Base-by-base conservation (phyloP, 2,329 filamentous ascomycete species). In the Myrmaecium sp. region DNA sequence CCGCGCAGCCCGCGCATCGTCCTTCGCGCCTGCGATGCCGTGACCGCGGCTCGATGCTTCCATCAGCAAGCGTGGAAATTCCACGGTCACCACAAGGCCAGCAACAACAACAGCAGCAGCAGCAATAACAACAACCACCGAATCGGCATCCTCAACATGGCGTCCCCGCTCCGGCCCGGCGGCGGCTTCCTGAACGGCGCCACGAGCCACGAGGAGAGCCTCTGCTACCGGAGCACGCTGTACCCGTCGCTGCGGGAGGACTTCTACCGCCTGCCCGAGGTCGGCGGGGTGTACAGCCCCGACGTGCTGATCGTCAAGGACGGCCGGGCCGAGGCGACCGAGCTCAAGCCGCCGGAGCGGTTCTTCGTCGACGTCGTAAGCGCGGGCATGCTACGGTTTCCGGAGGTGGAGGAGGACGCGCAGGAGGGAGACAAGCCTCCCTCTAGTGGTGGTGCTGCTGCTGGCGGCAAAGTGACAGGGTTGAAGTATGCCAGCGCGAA, bases 71-170 rank as follows among this genome's bases (percentile, higher is more conserved):
- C 32, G 22, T 36, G 31, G 21, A 21, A 28, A 17, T 25, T 20
- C 18, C 17, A 17, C 26, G 26, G 22, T 21, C 17, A 21, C 11
- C 14, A 13, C 11, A 24, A 25, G 13, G 21, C 26, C n/a, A n/a
- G n/a, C n/a, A n/a, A 17, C 25, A 30, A 25, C 3, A 16, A 8
- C 13, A 10, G 13, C 23, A n/a, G 19, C 13, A 14, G 7, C 6
- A 6, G 12, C 17, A 33, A 37, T 19, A 42, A 46, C 18, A 24
- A 43, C 7, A 36, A 30, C 9, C 36, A 40, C 1, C 60, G 60
- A 19, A 55, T 68, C 2, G 65, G 58, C 4, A 52, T 75, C 14
- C 52, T 75, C 3, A 74, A 71, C 43, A 74, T 74, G 68, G 69
- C 68, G 0, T 74, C 69, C 0, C 66, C 68, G 0, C 55, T 71